Percentiles rank a stretch among this genome's conserved stretches.
These are phyloP conservation scores for Elsinoe necatrix DNA, from an alignment of 2,329 filamentous ascomycete species.

Conservation along the genomic window DNA sequence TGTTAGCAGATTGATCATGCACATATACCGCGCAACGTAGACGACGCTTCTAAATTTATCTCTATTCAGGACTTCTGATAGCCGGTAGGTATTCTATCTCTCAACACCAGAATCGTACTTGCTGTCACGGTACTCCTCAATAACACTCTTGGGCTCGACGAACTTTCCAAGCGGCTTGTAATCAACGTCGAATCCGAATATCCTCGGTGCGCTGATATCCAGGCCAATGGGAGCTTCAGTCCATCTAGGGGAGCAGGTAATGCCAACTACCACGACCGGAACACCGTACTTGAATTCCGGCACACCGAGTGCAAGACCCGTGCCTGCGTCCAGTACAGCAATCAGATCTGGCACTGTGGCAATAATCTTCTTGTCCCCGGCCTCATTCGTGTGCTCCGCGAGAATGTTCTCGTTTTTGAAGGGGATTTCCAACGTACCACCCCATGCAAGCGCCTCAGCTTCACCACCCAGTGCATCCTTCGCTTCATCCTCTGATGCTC, in stretches of 20 bases:
- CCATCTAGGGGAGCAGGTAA: conserved; percentile 48
- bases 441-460: conserved; percentile 32
- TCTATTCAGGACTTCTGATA: neutral
- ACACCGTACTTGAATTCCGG: conserved; percentile 49
- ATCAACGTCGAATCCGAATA: conserved; percentile 42
- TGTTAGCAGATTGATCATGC: neutral
- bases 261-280: conserved; percentile 45
- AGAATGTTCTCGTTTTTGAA: conserved; percentile 69
- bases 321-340: conserved; percentile 41
- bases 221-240: conserved; percentile 42
- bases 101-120: conserved; percentile 7
- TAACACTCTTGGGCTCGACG: conserved; percentile 46
- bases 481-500: conserved; percentile 23
- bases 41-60: neutral
- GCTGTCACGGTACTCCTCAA: conserved; percentile 37
- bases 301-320: conserved; percentile 44
- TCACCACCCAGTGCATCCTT: conserved; percentile 22
- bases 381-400: conserved; percentile 35
- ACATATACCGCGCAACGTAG: too few relatives aligned
- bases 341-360: conserved; percentile 45
- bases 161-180: conserved; percentile 46
- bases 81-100: neutral
- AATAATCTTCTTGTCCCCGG: conserved; percentile 34
- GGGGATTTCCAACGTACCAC: conserved; percentile 52
- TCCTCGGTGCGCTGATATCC: conserved; percentile 43